Base-by-base conservation (phyloP, 1,284 basidiomycete genomes). In the Ustilago nuda region DNA sequence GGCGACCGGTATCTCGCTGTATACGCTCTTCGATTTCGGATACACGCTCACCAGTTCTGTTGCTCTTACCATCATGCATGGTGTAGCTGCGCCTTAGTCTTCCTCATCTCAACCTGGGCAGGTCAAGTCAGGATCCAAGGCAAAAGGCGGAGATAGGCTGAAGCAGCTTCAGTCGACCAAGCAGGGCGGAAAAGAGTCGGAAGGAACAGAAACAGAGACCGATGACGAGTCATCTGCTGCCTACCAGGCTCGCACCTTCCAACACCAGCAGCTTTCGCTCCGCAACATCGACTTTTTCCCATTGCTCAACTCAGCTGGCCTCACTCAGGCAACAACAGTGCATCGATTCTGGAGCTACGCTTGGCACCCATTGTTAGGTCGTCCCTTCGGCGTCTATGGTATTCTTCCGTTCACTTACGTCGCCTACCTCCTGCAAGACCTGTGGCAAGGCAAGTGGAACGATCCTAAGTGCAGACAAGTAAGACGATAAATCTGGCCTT, bases 201-300 rank as follows among this genome's bases (percentile, higher is more conserved):
- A 76, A 41, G 71, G 68, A 36, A 68, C 68, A 23, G 72, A 74
- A 5, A 61, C 56, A 4, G 72, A 75, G 13, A 60, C 61, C 32
- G 72, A 76, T 50, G 72, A 66, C 36, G 72, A 75, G 15, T 36
- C 71, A 23, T 54, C 72, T 0, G 30, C 61, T 11, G 56, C 56
- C 19, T 46, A n/a, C 12, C 57, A 65, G 58, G 52, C 65, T 1
- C 59, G 59, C 3, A 35, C 39, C 15, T 17, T 50, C 41, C 64
- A 57, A 19, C 61, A 70, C 39, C 52, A 76, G 54, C 72, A 76
- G 33, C 51, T 76, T 5, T 61, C 66, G n/a, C 53, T 76, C 23
- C 71, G 76, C 50, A 79, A 79, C 52, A 58, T 79, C 23, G 78
- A 78, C n/a, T 79, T 79, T 51, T 79, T 77, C 66, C 78, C 78